A percentile compares a stretch with the other conserved stretches of the same genome.
Conservation (phyloP, 2,329 filamentous ascomycete genomes). For the Penicillium sp. region DNA sequence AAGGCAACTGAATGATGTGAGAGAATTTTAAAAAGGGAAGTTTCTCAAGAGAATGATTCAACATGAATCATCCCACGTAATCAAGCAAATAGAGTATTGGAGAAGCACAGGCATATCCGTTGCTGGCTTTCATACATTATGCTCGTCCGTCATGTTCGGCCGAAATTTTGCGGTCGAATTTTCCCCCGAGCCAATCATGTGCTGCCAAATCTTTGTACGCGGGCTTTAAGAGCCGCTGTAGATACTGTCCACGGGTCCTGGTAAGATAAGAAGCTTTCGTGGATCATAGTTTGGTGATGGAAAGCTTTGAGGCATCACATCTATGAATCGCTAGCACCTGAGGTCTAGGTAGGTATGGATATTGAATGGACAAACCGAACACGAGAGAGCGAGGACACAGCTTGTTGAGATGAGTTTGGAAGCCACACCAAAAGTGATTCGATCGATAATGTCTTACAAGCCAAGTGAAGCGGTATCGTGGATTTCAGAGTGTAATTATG, state of each 20-base stretch:
- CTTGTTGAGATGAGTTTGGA: too few relatives aligned
- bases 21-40: background rate
- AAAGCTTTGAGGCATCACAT: too few relatives aligned
- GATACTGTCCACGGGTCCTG: too few relatives aligned
- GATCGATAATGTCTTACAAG: background rate
- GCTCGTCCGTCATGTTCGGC: conserved; percentile 25
- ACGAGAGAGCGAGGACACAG: too few relatives aligned
- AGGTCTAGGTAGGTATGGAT: too few relatives aligned
- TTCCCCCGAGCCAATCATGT: conserved; percentile 3
- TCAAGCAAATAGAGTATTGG: background rate
- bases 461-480: background rate
- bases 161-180: conserved; percentile 9
- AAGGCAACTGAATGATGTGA: background rate
- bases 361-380: too few relatives aligned
- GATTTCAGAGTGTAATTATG: conserved; percentile 9
- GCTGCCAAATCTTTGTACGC: background rate
- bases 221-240: background rate
- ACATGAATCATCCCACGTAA: background rate
- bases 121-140: background rate
- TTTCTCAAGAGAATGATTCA: background rate
- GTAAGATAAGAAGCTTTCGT: too few relatives aligned
- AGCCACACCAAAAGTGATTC: too few relatives aligned
- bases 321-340: too few relatives aligned
- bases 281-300: too few relatives aligned
- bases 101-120: background rate